Conservation (phyloP, 2,329 filamentous ascomycete genomes). For the Xylariomycetidae sp. region DNA sequence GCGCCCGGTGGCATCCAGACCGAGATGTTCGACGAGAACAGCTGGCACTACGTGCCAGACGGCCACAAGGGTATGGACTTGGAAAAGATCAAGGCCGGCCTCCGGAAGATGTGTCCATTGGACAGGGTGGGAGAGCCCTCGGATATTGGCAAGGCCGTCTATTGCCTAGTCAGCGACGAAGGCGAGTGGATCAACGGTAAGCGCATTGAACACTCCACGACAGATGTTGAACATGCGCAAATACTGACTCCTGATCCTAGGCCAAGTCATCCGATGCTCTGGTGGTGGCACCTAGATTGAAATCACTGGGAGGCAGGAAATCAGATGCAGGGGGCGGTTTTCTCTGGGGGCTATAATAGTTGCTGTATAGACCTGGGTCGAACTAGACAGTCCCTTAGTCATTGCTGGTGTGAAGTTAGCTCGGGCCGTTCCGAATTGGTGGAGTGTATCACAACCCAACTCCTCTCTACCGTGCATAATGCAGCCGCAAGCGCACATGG, state of each 20-base stretch:
- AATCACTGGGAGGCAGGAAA: background rate
- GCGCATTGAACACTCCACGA: constrained; percentile 17
- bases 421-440: too few species aligned
- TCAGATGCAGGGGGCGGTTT: background rate
- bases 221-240: background rate
- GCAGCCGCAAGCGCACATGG: too few species aligned
- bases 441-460: too few species aligned
- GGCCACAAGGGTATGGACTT: constrained; percentile 46
- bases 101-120: constrained; percentile 55
- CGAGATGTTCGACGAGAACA: constrained; percentile 72
- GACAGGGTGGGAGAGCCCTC: constrained; percentile 53
- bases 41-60: constrained; percentile 60
- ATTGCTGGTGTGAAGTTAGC: too few species aligned
- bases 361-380: too few species aligned
- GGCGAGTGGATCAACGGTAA: constrained; percentile 63
- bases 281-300: constrained; percentile 25
- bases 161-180: constrained; percentile 51
- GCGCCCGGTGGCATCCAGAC: constrained; percentile 70
- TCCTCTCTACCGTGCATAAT: too few species aligned
- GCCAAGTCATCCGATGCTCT: constrained; percentile 30
- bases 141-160: constrained; percentile 55
- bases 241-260: constrained; percentile 11
- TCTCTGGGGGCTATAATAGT: background rate
- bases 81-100: constrained; percentile 49
- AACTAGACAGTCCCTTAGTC: too few species aligned